These are phyloP conservation scores for Cryptococcus sp. DNA, from an alignment of 1,284 basidiomycete species.

Conservation along the genomic window DNA sequence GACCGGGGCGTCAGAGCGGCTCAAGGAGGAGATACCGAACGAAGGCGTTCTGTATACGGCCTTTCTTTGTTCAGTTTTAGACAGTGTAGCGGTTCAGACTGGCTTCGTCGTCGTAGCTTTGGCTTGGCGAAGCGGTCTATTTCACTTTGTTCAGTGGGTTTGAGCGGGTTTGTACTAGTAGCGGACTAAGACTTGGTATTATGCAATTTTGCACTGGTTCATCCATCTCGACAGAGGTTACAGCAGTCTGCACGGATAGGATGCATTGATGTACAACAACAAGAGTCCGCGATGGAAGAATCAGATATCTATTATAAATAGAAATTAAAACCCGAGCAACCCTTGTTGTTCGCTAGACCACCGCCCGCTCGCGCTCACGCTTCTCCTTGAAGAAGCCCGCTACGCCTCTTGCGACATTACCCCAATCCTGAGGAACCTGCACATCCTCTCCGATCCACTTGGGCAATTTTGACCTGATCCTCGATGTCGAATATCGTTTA, in stretches of 20 bases:
- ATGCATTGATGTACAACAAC: neutral
- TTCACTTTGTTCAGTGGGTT: neutral
- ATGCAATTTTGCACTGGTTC: neutral
- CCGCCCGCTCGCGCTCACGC: constrained; percentile 15
- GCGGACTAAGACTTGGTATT: neutral
- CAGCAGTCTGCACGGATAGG: neutral
- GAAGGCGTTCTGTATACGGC: too few relatives aligned
- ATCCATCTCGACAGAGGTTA: neutral
- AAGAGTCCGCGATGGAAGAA: neutral
- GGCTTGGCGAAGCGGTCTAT: neutral
- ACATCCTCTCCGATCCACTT: constrained; percentile 79
- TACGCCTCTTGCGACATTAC: constrained; percentile 69
- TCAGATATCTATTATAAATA: neutral
- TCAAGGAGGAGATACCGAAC: too few relatives aligned
- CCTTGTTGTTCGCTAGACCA: neutral
- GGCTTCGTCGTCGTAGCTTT: neutral
- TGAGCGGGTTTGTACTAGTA: neutral
- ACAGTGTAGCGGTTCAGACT: neutral
- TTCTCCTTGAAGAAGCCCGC: constrained; percentile 66
- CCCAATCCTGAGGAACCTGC: constrained; percentile 67
- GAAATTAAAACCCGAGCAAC: neutral
- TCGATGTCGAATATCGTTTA: constrained; percentile 66
- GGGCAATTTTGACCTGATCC: constrained; percentile 76
- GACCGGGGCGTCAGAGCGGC: too few relatives aligned
- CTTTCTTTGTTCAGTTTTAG: too few relatives aligned